Base-by-base conservation (phyloP, 192 early-diverging fungal species). In the Dimargaris xerosporica region DNA sequence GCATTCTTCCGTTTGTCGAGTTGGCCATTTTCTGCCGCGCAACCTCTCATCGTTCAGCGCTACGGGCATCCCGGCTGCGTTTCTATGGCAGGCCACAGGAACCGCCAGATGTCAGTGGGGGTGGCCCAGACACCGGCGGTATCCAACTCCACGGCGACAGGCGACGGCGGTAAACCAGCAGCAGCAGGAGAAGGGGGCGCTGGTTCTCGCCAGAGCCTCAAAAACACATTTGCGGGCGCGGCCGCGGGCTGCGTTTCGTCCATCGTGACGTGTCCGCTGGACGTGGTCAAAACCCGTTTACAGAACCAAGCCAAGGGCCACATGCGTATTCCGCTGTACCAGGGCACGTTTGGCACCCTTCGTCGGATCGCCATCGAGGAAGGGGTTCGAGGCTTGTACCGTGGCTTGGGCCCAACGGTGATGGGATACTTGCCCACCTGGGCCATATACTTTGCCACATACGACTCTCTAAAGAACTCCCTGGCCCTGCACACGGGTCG, bases 391-490 rank as follows among this genome's bases (percentile, higher is more conserved):
- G 94, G 94, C 26, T 71, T 95, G 54, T 97, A 92, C 76, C 80
- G 89, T 46, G 94, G 94, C 7, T 77, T 97, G 42, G 80, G 85
- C 59, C 85, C 89, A 16, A 92, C 90, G 51, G 80, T 93, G 63
- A 80, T 87, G 65, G 90, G 90, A 28, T 97, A 94, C 66, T 71
- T 97, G 47, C 89, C 90, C 19, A 89, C 85, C 39, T 88, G 93
- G 85, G 90, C 87, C 41, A 87, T 97, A 46, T 97, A 91, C 75
- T 94, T 95, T 77, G 80, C 85, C 5, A 86, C 84, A 0, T 98
- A 95, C 68, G 91, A 95, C 63, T 77, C 78, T 28, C 82, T 81
- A 19, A 93, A 94, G 77, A 63, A 62, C 39, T 62, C 67, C 62
- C 26, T 73, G 50, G 66, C 72, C 44, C 46, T 15, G 46, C 64